Evolutionary conservation across 1,284 basidiomycete genomes (phyloP).

Genomic region (Lignosus rhinocerotis): DNA sequence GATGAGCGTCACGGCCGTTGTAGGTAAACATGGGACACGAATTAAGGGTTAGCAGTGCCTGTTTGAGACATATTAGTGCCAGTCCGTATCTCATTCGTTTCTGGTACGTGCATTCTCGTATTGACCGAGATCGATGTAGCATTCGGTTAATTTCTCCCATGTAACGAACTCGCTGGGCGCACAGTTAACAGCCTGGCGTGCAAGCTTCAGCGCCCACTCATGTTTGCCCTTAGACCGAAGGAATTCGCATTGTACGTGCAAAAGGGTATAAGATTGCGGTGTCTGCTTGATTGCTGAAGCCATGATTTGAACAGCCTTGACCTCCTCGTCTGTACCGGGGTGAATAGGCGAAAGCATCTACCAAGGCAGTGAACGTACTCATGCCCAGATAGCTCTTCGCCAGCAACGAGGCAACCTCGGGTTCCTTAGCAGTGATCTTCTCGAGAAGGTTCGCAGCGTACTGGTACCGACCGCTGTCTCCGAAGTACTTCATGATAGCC

Average conservation of each 20-base stretch:
- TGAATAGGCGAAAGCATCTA: not conserved
- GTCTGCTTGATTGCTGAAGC: slow-evolving; percentile 80
- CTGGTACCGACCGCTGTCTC: slow-evolving; percentile 86
- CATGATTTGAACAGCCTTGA: slow-evolving; percentile 97
- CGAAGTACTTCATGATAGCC: slow-evolving; percentile 96
- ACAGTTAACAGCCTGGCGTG: slow-evolving; percentile 94
- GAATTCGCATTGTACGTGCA: slow-evolving; percentile 95
- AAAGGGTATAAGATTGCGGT: slow-evolving; percentile 90
- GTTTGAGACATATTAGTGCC: not conserved
- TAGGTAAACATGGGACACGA: slow-evolving; percentile 99
- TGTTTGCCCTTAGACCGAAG: slow-evolving; percentile 80
- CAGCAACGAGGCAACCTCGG: slow-evolving; percentile 88
- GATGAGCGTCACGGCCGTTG: slow-evolving; percentile 94
- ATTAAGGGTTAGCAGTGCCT: slow-evolving; percentile 92
- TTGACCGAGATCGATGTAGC: slow-evolving; percentile 89
- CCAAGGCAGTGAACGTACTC: slow-evolving; percentile 62
- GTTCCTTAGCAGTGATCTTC: slow-evolving; percentile 82
- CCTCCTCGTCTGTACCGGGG: slow-evolving; percentile 82
- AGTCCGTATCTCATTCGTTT: not conserved
- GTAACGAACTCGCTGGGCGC: slow-evolving; percentile 98
- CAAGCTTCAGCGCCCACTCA: slow-evolving; percentile 92
- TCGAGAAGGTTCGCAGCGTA: slow-evolving; percentile 95
- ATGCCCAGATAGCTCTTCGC: slow-evolving; percentile 94
- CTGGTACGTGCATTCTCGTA: slow-evolving; percentile 67
- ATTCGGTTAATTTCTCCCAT: slow-evolving; percentile 96